Base-by-base conservation (phyloP, 176 grass and related monocot genomes). In the Eragrostis curvula region DNA sequence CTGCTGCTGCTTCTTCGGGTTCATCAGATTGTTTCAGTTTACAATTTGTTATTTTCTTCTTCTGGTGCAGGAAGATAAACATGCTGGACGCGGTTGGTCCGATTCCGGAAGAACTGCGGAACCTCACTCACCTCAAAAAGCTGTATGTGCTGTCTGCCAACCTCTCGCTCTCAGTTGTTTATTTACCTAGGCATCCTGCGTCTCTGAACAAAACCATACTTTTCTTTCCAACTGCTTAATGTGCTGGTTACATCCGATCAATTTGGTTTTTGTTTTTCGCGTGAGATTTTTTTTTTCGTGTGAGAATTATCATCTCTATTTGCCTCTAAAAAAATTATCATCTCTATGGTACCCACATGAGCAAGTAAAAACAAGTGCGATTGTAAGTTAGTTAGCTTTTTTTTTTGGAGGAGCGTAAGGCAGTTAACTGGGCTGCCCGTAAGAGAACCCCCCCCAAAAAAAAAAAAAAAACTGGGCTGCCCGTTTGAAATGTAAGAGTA, bases 61-160 rank as follows among this genome's bases (percentile, higher is more conserved):
- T 1, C 59, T 28, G 40, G 44, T 62, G 73, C 88, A 97, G 94
- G 78, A 97, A 77, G 68, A 90, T 91, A 56, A 81, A 75, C 66
- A 36, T 12, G 5, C 80, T 94, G 59, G 80, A 87, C 21, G 94
- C 86, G 52, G 79, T 78, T 27, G 94, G 94, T 1, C 76, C 53
- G 12, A 91, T 97, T 27, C 91, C 91, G 3, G 87, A 97, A 49
- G 91, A 97, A 70, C 85, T 94, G 20, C 74, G 90, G 75, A 90
- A 86, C 85, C 87, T 94, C 75, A 91, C 91, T 5, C 88, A 89
- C 27, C 94, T 97, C 51, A 71, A 13, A 25, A 72, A 97, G 57
- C 80, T 97, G 91, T 94, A 94, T 27, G 91, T 46, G 10, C 45
- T 36, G 32, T 36, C 32, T 36, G 32, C 32, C 32, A 36, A 36